These are phyloP conservation scores for Spencermartinsiella ligniputridi DNA, from an alignment of 1,139 yeast species.

Conservation along the genomic window DNA sequence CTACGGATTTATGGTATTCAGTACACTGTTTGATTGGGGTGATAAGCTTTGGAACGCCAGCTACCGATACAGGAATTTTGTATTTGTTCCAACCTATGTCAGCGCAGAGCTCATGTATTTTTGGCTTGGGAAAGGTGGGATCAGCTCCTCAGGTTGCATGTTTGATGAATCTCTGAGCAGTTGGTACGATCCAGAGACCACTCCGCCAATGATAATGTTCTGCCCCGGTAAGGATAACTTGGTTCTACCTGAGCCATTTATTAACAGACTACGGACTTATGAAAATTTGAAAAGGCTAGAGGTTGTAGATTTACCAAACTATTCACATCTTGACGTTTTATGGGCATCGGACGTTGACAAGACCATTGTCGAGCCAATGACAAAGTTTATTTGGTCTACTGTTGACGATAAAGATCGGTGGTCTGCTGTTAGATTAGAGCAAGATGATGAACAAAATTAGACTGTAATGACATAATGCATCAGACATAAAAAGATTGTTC, in stretches of 20 bases:
- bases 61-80: conserved; percentile 65
- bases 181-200: conserved; percentile 51
- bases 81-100: conserved; percentile 82
- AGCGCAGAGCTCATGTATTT: conserved; percentile 80
- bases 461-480: conserved; percentile 1
- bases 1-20: conserved; percentile 73
- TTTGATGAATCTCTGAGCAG: conserved; percentile 41
- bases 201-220: conserved; percentile 57
- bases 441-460: background rate
- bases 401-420: conserved; percentile 14
- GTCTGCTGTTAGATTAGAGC: conserved; percentile 2
- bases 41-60: conserved; percentile 70
- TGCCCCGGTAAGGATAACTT: conserved; percentile 60
- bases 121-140: conserved; percentile 67
- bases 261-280: conserved; percentile 44
- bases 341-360: conserved; percentile 81
- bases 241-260: conserved; percentile 60
- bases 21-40: conserved; percentile 81
- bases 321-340: conserved; percentile 85
- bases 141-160: conserved; percentile 51
- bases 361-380: conserved; percentile 44
- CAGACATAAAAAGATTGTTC: conserved; percentile 24
- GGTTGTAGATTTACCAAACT: conserved; percentile 37
- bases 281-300: conserved; percentile 39
- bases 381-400: conserved; percentile 28